Percentiles rank a stretch among this genome's conserved stretches.
Conservation (phyloP, 257 asterid genomes). For the Orobanche coerulescens region DNA sequence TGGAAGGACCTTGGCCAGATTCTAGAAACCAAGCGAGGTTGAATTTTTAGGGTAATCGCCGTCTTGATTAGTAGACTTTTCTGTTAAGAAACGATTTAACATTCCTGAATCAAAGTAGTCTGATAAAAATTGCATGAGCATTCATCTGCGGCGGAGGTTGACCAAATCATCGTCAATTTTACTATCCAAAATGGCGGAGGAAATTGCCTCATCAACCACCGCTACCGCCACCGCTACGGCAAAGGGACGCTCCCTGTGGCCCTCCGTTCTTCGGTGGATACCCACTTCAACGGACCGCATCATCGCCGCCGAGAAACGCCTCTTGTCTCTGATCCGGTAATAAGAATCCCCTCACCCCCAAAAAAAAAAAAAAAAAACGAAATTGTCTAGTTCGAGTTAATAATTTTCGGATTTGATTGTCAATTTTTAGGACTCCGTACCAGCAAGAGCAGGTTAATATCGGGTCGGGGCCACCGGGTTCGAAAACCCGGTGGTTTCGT, state of each 20-base stretch:
- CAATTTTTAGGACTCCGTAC: conserved; percentile 49
- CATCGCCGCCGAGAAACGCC: conserved; percentile 69
- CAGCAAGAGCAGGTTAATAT: conserved; percentile 51
- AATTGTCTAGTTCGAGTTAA: background rate
- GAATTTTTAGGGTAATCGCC: no score
- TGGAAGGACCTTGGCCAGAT: no score
- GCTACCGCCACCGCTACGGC: conserved; percentile 21
- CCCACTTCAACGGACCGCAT: conserved; percentile 74
- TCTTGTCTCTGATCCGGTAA: conserved; percentile 45
- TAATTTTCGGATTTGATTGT: background rate
- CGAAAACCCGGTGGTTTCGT: conserved; percentile 65
- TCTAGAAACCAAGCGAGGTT: no score
- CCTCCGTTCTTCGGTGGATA: conserved; percentile 60
- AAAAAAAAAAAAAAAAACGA: no score
- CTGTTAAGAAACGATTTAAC: no score
- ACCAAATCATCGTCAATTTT: conserved; percentile 16
- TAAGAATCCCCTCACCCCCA: no score
- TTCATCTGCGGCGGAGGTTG: conserved; percentile 22
- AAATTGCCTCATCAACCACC: conserved; percentile 25
- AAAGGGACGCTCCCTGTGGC: conserved; percentile 42
- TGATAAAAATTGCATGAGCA: conserved; percentile 22
- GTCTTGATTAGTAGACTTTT: no score
- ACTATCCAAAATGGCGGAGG: conserved; percentile 45
- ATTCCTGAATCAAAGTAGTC: background rate
- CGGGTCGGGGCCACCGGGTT: conserved; percentile 75